phyloP scores from a whole-genome alignment of 352 stramenopile genomes.

The Pythium coloratum region DNA sequence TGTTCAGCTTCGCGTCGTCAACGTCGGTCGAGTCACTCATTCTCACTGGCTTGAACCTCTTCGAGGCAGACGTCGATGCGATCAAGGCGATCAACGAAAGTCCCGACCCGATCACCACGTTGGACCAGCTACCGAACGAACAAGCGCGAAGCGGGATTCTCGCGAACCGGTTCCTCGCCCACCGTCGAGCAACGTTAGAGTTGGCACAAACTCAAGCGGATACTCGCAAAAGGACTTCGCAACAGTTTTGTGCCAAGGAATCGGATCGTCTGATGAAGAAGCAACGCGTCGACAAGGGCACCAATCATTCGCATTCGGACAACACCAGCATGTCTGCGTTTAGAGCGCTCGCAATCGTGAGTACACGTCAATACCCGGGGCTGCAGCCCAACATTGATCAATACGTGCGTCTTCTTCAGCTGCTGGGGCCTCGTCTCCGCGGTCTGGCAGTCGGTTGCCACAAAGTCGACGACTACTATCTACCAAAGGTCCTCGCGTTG shows the following conservation, averaged over 20 bases:
- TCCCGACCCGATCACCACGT: not conserved
- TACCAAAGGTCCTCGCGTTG: not conserved
- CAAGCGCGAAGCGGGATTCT: not conserved
- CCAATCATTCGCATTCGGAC: too few relatives aligned
- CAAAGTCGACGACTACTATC: not conserved
- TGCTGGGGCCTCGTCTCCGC: not conserved
- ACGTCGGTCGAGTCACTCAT: not conserved
- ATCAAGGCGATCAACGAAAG: not conserved
- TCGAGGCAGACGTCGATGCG: not conserved
- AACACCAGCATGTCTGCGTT: too few relatives aligned
- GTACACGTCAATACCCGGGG: too few relatives aligned
- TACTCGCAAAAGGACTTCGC: not conserved
- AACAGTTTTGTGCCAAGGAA: too few relatives aligned
- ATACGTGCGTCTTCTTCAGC: not conserved
- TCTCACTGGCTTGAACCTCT: not conserved
- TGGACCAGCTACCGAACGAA: not conserved
- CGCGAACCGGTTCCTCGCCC: not conserved
- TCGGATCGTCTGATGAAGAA: too few relatives aligned
- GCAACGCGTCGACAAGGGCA: not conserved
- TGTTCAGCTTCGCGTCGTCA: conserved; percentile 6
- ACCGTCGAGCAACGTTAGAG: not conserved
- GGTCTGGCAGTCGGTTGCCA: not conserved
- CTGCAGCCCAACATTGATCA: too few relatives aligned
- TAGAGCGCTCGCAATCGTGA: too few relatives aligned
- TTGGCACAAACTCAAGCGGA: not conserved